Evolutionary conservation across 2,329 filamentous ascomycete species (phyloP), one percentile per base, ranked within the genome.

Genomic region (Ophiostoma piceae): DNA sequence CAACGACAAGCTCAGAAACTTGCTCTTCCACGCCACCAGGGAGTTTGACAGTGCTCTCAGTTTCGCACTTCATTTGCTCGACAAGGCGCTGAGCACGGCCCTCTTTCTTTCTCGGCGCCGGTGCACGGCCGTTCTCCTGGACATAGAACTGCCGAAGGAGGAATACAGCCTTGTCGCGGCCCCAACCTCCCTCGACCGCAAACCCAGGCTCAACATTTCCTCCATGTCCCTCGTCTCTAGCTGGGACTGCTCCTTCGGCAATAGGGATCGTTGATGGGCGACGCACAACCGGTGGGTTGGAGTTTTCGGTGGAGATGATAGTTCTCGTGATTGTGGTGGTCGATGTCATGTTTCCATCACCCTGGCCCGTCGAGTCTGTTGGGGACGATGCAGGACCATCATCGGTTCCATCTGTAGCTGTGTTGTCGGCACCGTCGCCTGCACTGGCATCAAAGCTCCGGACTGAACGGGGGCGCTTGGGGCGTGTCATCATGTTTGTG

Each of bases 81-180:
- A 83, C 83, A 29, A 85, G 76, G 19, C 84, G 81, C 54, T 84
- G 83, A n/a, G 84, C 84, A 8, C 84, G 81, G 43, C 84, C 84
- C 77, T 85, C 84, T 74, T 85, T 85, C 77, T 85, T 85, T 64
- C 84, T 80, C 39, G 84, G 84, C 14, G 84, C 80, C 5, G 84
- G 84, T 14, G 83, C 92, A 84, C 95, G 91, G 73, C 92, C 92
- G 79, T 99, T 99, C 80, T 99, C 94, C 80, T 99, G 95, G 41
- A 99, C 92, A 78, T 99, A 99, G 79, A 99, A 99, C 71, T 94
- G 89, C 73, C 96, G 86, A 74, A 99, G 83, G 74, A 99, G 80
- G 79, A 94, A 94, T 71, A 99, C 96, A 4, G 95, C 94, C 77
- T 98, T 94, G 76, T 97, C 92, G 66, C 92, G 87, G 75, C 92